Base-by-base conservation (phyloP, 345 rosid species). In the Crucihimalaya himalaica region DNA sequence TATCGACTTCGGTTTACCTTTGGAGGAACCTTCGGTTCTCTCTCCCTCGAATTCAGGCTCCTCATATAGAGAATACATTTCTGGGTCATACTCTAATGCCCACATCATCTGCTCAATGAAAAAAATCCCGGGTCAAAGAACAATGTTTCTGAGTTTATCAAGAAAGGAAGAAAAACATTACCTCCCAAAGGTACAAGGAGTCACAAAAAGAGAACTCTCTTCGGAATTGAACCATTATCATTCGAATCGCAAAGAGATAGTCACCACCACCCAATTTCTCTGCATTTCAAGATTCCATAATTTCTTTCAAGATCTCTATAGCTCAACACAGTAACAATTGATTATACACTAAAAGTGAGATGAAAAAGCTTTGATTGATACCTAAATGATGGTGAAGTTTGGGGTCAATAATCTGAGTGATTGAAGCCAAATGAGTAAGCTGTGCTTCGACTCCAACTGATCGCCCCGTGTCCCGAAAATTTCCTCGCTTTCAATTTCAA, bases 161-260 rank as follows among this genome's bases (percentile, higher is more conserved):
- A 48, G 66, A 62, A 20, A 67, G 9, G 34, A 27, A 66, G 63
- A 76, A 54, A 25, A 63, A 39, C 0, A 15, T 67, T 89, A 90
- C 99, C 99, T 95, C 99, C 99, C 99, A 95, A 16, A 95, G 92
- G 82, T 92, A 95, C 72, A 95, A 85, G 0, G 98, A 92, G 78
- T 95, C 99, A 6, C 98, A 86, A 74, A 92, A 92, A 1, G 99
- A 95, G 80, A 95, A 92, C 68, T 95, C 98, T 70, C 99, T 86
- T 31, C 99, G 89, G 77, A 95, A 95, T 57, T 92, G 82, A 60
- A 95, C 99, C 98, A 95, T 90, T 39, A 95, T 88, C 99, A 95
- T 95, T 63, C 98, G 83, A 77, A 95, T 82, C 39, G 99, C 98
- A 85, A 95, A 95, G 58, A 92, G 85, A 83, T 95, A 95, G 83